Base-by-base conservation (phyloP, 768 basidiomycete species). In the Leccinum uliginosum region DNA sequence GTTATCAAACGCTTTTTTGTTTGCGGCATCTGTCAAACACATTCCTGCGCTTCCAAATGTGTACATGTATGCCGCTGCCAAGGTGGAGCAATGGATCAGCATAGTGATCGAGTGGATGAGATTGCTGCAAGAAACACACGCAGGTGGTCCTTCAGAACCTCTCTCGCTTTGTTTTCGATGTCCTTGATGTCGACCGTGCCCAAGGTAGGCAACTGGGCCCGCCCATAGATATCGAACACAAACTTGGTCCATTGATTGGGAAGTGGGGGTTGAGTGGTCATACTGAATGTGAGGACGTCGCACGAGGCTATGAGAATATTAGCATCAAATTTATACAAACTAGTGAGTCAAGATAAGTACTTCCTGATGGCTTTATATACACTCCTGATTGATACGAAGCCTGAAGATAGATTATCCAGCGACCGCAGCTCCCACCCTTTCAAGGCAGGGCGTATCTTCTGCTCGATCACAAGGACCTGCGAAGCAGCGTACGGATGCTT, bases 11-110 rank as follows among this genome's bases (percentile, higher is more conserved):
- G 83, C 85, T 40, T 73, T 77, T 32, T 76, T 76, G 64, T 95
- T 94, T 50, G 81, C 83, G 10, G 68, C 74, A 66, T 87, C 81
- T 2, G 93, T 94, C 27, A 79, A 75, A 54, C 78, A 76, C 3
- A 82, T 80, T 1, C 92, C 93, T 10, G 92, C 91, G 59, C 83
- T 89, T 43, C 89, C 89, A 55, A 80, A 81, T 3, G 86, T 85
- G 64, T 92, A 94, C 73, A 83, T 76, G 73, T 85, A 94, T 9
- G 88, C 78, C 71, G 55, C 84, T 89, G 77, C 9, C 15, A 24
- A 49, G 1, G 8, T 15, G 21, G 17, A 5, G 23, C n/a, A 23
- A 9, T 17, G 10, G 1, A 48, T 23, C 27, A 50, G 49, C 12
- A 6, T 19, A 14, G 3, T 5, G 23, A 49, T 62, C 26, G 49